Evolutionary conservation across 352 stramenopile genomes (phyloP), one percentile per base, ranked within the genome.

Genomic region (Plasmopara viticola): DNA sequence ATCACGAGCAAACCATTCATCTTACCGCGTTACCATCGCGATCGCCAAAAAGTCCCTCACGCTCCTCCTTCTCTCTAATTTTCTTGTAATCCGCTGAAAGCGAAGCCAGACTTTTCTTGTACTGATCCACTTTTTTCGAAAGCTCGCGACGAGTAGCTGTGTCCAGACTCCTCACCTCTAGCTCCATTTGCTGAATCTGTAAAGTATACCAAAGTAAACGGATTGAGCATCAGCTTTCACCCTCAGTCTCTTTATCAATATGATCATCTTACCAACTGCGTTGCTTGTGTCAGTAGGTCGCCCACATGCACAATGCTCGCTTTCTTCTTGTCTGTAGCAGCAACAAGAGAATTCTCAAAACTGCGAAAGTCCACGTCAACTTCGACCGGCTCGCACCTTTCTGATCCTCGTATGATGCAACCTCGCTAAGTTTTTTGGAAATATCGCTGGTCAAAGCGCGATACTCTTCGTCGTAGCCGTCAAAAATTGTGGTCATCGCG

Each of bases 391-490:
- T 5, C 30, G 13, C 25, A 89, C 83, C 83, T 71, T 83, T 75
- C 52, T 89, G 56, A 48, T 92, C 79, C 60, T 94, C 84, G 50
- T 92, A 94, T 29, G 79, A 87, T 40, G 79, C 73, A 55, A 94
- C 73, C 51, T 94, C 84, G 65, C 81, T 92, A 56, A 94, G 81
- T 57, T 94, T 94, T 58, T 81, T 87, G 43, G 84, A 94, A 68
- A 94, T 90, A 56, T 91, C 83, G 66, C 78, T 86, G 30, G 84
- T 73, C 44, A 94, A 61, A 40, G 81, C 65, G 51, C 83, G 81
- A 52, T 94, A 94, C 58, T 94, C 84, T 65, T 94, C 84, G 51
- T 94, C 84, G 59, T 94, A 94, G 37, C 81, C 78, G 57, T 94
- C 84, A 41, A 94, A 94, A 53, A 92, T 94, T 34, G 81, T 89